Conservation (phyloP, 75 land plant species). For the Larix kaempferi region DNA sequence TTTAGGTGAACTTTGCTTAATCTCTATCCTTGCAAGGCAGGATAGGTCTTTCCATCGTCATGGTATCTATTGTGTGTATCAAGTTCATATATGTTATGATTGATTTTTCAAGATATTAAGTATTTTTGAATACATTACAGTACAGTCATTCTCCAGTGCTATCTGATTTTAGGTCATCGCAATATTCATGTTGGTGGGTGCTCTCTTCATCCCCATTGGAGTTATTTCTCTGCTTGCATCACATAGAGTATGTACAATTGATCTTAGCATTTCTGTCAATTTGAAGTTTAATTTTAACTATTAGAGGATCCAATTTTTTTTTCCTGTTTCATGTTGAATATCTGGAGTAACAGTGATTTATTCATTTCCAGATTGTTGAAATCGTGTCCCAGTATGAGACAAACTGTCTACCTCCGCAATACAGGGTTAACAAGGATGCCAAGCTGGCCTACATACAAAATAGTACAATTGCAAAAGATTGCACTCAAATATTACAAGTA, state of each 20-base stretch:
- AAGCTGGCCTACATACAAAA: conserved; percentile 29
- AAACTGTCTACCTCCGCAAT: conserved; percentile 34
- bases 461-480: conserved; percentile 15
- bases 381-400: conserved; percentile 63
- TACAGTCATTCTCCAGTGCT: conserved; percentile 1
- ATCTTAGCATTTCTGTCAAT: not conserved
- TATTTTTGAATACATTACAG: not conserved
- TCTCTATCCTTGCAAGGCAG: not conserved
- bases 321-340: not conserved
- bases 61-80: not conserved
- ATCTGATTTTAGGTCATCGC: conserved; percentile 51
- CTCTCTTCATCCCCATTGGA: conserved; percentile 75
- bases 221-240: conserved; percentile 56
- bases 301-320: not conserved
- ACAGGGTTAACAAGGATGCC: conserved; percentile 28
- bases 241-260: conserved; percentile 23
- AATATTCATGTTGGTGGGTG: conserved; percentile 47
- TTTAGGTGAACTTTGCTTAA: not conserved
- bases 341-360: not conserved
- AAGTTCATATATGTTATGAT: no score
- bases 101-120: not conserved
- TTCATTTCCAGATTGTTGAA: conserved; percentile 53
- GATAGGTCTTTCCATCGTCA: not conserved
- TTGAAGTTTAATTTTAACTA: not conserved
- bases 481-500: conserved; percentile 33